Percentiles rank a stretch among this genome's conserved stretches.
Conservation (phyloP, 2,329 filamentous ascomycete species). For the Phaeosphaeria sp. region DNA sequence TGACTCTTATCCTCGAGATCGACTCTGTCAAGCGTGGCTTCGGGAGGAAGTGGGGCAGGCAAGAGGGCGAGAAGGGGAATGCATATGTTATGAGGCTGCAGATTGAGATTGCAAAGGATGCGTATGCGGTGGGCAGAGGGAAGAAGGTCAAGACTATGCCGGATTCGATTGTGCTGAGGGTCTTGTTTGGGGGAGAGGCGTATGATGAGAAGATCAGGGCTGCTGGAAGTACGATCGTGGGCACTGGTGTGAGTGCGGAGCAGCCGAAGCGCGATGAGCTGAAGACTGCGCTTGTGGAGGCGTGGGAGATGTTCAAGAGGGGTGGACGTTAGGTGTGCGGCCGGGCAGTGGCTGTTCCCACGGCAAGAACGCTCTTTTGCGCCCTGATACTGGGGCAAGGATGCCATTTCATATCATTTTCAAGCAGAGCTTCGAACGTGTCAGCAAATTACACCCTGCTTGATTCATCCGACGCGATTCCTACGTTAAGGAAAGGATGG, state of each 20-base stretch:
- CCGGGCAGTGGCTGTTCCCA: neutral
- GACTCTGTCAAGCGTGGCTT: constrained; percentile 18
- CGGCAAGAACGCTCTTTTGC: neutral
- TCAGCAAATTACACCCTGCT: too few species aligned
- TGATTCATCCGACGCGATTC: too few species aligned
- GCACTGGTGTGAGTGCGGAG: neutral
- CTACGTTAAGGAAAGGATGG: too few species aligned
- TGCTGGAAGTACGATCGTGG: neutral
- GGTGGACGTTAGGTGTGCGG: neutral
- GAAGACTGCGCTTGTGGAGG: constrained; percentile 13
- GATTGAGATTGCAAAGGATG: constrained; percentile 10
- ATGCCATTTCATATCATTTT: neutral
- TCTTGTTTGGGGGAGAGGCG: constrained; percentile 32
- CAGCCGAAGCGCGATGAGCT: constrained; percentile 13
- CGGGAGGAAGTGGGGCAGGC: constrained; percentile 19
- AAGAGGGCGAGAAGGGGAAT: constrained; percentile 22
- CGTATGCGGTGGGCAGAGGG: constrained; percentile 10
- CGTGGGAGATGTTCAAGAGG: constrained; percentile 25
- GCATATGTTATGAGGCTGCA: constrained; percentile 28
- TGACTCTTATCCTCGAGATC: constrained; percentile 34
- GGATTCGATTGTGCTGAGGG: constrained; percentile 28
- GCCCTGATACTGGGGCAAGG: neutral
- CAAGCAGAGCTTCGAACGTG: too few species aligned
- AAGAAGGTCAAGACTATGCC: constrained; percentile 21
- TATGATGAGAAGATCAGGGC: constrained; percentile 10